Evolutionary conservation across 1,284 basidiomycete genomes (phyloP).

Genomic region (Rhodofomes roseus): DNA sequence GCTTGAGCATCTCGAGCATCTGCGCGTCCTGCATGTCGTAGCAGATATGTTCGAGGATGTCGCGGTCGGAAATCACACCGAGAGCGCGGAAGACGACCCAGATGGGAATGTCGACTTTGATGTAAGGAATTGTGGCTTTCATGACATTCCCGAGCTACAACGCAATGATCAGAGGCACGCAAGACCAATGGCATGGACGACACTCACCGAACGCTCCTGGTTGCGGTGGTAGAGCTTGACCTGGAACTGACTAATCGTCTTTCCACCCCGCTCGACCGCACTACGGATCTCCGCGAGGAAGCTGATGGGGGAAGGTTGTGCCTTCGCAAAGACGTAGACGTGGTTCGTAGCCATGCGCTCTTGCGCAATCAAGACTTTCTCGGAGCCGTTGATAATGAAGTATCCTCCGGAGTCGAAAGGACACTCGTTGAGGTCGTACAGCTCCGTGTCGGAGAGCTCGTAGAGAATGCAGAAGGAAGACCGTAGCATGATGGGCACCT

Average conservation of each 20-base stretch:
- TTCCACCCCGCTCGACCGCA: conserved; percentile 97
- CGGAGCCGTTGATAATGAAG: conserved; percentile 99
- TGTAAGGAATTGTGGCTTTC: conserved; percentile 97
- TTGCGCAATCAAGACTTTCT: conserved; percentile 99
- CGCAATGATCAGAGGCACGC: not conserved
- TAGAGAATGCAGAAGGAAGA: conserved; percentile 94
- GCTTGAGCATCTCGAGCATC: conserved; percentile 98
- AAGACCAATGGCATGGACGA: not conserved
- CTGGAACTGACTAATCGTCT: conserved; percentile 97
- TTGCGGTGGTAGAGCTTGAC: conserved; percentile 95
- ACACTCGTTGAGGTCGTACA: conserved; percentile 94
- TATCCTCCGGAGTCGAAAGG: conserved; percentile 98
- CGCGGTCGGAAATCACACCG: conserved; percentile 96
- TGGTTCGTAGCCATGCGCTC: conserved; percentile 99
- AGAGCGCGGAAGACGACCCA: conserved; percentile 99
- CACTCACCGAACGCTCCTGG: conserved; percentile 79
- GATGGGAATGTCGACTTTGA: conserved; percentile 97
- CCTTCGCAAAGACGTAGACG: conserved; percentile 99
- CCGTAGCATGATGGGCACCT: conserved; percentile 98
- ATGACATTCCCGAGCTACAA: conserved; percentile 86
- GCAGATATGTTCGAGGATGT: conserved; percentile 97
- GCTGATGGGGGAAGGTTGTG: conserved; percentile 93
- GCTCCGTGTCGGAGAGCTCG: conserved; percentile 73
- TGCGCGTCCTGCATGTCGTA: conserved; percentile 96
- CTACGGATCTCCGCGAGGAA: conserved; percentile 97